Base-by-base conservation (phyloP, 768 basidiomycete species). In the Brasilioporus rufonigricans region DNA sequence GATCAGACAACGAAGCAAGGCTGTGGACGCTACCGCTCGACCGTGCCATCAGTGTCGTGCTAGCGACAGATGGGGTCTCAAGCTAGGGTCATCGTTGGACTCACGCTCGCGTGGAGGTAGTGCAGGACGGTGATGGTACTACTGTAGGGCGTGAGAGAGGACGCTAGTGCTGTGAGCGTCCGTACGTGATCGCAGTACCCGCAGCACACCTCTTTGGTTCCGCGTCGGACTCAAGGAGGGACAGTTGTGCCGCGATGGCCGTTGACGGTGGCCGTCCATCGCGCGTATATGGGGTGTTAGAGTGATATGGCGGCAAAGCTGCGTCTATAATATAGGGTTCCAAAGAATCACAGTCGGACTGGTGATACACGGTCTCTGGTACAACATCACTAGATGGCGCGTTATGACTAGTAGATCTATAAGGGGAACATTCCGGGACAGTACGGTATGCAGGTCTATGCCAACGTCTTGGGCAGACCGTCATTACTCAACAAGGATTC, bases 401-500 rank as follows among this genome's bases (percentile, higher is more conserved):
- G 21, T 23, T 14, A 24, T 9, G 6, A 33, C 36, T 3, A 29
- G 4, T 45, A 40, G 33, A 51, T 48, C 50, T 45, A 53, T 8
- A 31, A 11, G 18, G 21, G 1, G 6, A 18, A 23, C 11, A 7
- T 27, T n/a, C n/a, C 13, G 9, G 5, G 9, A 44, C 8, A 11
- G 13, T 16, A 21, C n/a, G 21, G n/a, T 16, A 13, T n/a, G 19
- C 36, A n/a, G 32, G 23, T 14, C 59, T 53, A 79, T n/a, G 72
- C 74, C 44, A 81, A 55, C 18, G 71, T 71, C 61, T 79, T 84
- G 1, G 95, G 94, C 43, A 89, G 61, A 4, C 96, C 96, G 51
- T 87, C 76, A 1, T 62, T 63, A 2, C 78, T 81, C 59, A 98
- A 72, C 60, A 99, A 66, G 23, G 83, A 73, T 61, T 91, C 89